Evolutionary conservation across 371 early-diverging fungal genomes (phyloP), one percentile per base, ranked within the genome.

Genomic region (Saksenaea oblongispora): DNA sequence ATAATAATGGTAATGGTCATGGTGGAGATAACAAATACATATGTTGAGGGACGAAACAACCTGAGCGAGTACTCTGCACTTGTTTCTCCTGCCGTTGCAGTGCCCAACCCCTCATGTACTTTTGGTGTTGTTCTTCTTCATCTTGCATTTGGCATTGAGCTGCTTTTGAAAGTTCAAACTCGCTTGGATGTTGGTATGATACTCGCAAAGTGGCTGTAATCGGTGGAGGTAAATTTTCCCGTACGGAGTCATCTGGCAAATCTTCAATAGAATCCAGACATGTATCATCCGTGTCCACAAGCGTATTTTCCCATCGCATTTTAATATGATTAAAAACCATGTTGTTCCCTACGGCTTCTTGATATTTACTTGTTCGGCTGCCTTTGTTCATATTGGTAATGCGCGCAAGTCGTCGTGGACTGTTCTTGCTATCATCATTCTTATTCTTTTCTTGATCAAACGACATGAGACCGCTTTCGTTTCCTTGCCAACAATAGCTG

Each of bases 401-500:
- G 10, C 65, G 42, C 8, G 70, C 64, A 15, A 68, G 68, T 5
- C 70, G 66, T 14, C 65, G 68, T 34, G 64, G 3, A 14, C 44
- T 59, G 28, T 15, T 15, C 15, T 53, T 51, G 34, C 56, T 17
- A 5, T n/a, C 59, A 24, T 17, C n/a, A 5, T 18, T 14, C 14
- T 37, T 28, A 13, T 34, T 2, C 22, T 26, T 22, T 22, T 18
- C 28, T 34, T 60, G 62, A 57, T 64, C 66, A 59, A 74, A 73
- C 9, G 56, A 65, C 3, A 62, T 13, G 10, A 69, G 26, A 10
- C 58, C 64, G 2, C 42, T 51, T 36, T 80, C 77, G 35, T 80
- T 80, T 1, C 80, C 80, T 61, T 71, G 64, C 80, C 80, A 80
- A 22, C 28, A 41, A 13, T 63, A 58, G 5, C 24, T 44, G 0